phyloP scores from a whole-genome alignment of 2,329 filamentous ascomycete genomes.

The Hirsutella minnesotensis region DNA sequence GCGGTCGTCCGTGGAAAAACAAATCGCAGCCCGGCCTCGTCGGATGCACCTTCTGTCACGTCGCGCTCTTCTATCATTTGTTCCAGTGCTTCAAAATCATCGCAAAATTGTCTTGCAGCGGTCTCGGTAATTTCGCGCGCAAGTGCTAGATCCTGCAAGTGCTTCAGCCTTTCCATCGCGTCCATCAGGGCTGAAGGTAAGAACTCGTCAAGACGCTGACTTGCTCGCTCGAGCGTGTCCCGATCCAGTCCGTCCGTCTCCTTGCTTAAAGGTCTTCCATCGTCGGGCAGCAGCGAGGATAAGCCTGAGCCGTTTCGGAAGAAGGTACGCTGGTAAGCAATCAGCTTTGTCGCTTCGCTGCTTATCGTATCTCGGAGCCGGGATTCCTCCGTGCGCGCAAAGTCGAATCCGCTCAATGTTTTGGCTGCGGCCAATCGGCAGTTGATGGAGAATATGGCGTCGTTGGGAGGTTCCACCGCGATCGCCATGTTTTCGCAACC shows the following conservation, averaged over 20 bases:
- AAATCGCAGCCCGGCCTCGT: slow-evolving; percentile 13
- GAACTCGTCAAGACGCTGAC: slow-evolving; percentile 77
- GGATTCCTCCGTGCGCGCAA: slow-evolving; percentile 43
- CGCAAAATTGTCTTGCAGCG: slow-evolving; percentile 73
- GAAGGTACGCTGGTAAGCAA: slow-evolving; percentile 58
- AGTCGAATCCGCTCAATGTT: slow-evolving; percentile 47
- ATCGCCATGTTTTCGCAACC: slow-evolving; percentile 61
- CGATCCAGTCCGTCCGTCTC: slow-evolving; percentile 32
- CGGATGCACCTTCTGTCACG: slow-evolving; percentile 13
- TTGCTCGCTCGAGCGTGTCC: slow-evolving; percentile 48
- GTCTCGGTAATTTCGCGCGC: slow-evolving; percentile 69
- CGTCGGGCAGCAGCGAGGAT: slow-evolving; percentile 45
- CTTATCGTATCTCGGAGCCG: slow-evolving; percentile 46
- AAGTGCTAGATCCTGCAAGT: slow-evolving; percentile 59
- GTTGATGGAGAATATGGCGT: slow-evolving; percentile 62
- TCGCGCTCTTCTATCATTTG: slow-evolving; percentile 33
- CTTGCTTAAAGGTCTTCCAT: slow-evolving; percentile 23
- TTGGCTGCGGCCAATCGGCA: slow-evolving; percentile 49
- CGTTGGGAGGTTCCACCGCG: slow-evolving; percentile 44
- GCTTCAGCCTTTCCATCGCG: slow-evolving; percentile 68
- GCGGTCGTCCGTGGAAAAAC: slow-evolving; percentile 47
- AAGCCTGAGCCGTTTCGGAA: slow-evolving; percentile 68
- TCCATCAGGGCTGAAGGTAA: slow-evolving; percentile 89
- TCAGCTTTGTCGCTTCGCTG: slow-evolving; percentile 43
- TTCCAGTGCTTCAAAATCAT: slow-evolving; percentile 61